Base-by-base conservation (phyloP, 2,329 filamentous ascomycete genomes). In the Saccharata proteae region DNA sequence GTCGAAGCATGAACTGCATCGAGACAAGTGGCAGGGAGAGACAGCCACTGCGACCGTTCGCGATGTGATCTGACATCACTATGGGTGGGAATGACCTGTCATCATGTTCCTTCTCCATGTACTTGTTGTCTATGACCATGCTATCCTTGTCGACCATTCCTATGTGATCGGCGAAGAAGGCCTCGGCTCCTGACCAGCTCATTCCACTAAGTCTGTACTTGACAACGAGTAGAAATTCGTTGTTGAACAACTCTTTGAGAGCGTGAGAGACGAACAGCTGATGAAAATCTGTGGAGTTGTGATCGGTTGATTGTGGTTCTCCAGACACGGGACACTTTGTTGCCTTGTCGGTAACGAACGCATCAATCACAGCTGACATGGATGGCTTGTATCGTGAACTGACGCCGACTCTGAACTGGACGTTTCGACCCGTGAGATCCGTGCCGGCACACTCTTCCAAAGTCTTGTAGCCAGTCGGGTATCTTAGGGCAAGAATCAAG, bases 1-100 rank as follows among this genome's bases (percentile, higher is more conserved):
- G 80, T 1, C 77, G 74, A 16, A 93, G 61, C 0, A 75, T 66
- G 42, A 86, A 90, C 41, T 92, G 80, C 66, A 83, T 81, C 2
- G 62, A 64, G 3, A 72, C 51, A 3, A 75, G 54, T 5, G 71
- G 71, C 19, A 77, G 61, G 2, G 70, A 75, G 26, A 62, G 45
- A 9, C 49, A 36, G 2, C 45, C 26, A 3, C 32, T 29, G 1
- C 38, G 25, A 3, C 22, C 40, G 16, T 58, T 49, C 3, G 37
- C 39, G 15, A 72, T 52, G 43, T 74, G 67, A 38, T 76, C 73
- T 8, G 51, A 52, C 11, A 51, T 58, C 6, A 72, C 57, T 11
- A 74, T 42, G 0, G 38, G 32, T 1, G 68, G 64, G 12, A 64
- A 57, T 6, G 49, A 40, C 14, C 47, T 45, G 32, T 49, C 6